These are phyloP conservation scores for Cyanidioschyzon merolae DNA, from an alignment of 23 red algal genomes.

Conservation along the genomic window DNA sequence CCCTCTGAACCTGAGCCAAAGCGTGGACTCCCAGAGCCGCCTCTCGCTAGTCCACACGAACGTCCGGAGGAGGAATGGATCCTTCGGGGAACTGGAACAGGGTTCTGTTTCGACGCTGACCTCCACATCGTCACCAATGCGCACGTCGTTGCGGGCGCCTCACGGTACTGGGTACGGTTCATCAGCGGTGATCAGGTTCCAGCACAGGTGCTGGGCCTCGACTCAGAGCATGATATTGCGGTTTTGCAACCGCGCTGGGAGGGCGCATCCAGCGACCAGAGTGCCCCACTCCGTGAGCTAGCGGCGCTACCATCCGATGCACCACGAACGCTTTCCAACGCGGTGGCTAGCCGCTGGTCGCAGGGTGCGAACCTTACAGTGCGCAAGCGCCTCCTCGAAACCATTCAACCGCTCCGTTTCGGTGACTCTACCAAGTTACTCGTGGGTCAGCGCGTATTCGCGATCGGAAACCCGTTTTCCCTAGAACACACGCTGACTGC, in stretches of 20 bases:
- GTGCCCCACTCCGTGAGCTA: background rate
- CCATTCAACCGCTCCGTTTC: background rate
- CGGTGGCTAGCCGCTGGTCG: background rate
- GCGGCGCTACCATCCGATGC: background rate
- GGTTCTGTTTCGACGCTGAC: slow-evolving; percentile 27
- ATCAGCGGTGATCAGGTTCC: slow-evolving; percentile 14
- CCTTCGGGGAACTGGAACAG: slow-evolving; percentile 20
- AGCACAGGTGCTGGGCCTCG: slow-evolving; percentile 22
- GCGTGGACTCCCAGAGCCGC: background rate
- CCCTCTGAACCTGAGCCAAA: background rate
- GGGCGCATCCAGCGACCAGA: background rate
- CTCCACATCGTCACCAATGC: slow-evolving; percentile 35
- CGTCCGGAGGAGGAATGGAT: background rate
- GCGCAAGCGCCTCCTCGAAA: background rate
- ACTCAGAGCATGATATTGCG: slow-evolving; percentile 29
- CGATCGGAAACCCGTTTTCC: slow-evolving; percentile 35
- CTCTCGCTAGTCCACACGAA: background rate
- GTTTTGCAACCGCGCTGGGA: slow-evolving; percentile 15
- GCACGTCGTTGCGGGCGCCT: slow-evolving; percentile 29
- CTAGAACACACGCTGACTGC: slow-evolving; percentile 34
- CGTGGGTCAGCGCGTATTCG: slow-evolving; percentile 37
- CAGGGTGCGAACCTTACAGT: background rate
- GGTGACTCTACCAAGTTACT: slow-evolving; percentile 9
- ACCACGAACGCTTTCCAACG: background rate
- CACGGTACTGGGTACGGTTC: slow-evolving; percentile 12